Evolutionary conservation across 179 eudicot genomes (phyloP).

Genomic region (Carnegiea gigantea): DNA sequence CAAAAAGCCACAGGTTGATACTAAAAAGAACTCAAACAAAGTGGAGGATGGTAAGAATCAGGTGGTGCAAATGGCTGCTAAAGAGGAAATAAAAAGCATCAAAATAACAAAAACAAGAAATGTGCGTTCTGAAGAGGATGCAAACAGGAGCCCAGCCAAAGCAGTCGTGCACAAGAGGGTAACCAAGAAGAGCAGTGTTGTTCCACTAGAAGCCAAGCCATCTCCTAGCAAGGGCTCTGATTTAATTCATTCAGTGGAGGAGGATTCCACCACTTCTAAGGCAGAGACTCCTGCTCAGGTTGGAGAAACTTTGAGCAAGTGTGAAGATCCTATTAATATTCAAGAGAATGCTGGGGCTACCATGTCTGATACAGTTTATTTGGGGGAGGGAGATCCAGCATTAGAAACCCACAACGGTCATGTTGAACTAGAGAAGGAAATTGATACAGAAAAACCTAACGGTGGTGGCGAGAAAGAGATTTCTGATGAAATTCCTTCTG

Average conservation of each 20-base stretch:
- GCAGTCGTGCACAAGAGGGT: slow-evolving; percentile 63
- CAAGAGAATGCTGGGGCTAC: slow-evolving; percentile 38
- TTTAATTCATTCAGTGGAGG: slow-evolving; percentile 31
- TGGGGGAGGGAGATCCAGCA: slow-evolving; percentile 28
- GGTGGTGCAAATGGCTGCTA: slow-evolving; percentile 15
- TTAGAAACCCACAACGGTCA: slow-evolving; percentile 24
- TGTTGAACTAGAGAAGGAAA: slow-evolving; percentile 35
- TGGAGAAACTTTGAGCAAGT: slow-evolving; percentile 37
- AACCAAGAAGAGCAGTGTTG: slow-evolving; percentile 87
- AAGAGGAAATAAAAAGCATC: slow-evolving; percentile 3
- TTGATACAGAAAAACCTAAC: slow-evolving; percentile 26
- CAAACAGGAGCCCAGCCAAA: slow-evolving; percentile 36
- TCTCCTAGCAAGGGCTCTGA: slow-evolving; percentile 64
- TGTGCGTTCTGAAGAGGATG: slow-evolving; percentile 23
- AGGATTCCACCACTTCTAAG: slow-evolving; percentile 38
- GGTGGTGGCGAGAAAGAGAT: slow-evolving; percentile 29
- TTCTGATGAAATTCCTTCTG: slow-evolving; percentile 27
- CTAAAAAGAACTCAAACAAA: slow-evolving; percentile 43
- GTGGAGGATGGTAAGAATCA: slow-evolving; percentile 50
- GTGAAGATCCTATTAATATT: slow-evolving; percentile 33
- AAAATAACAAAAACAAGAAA: slow-evolving; percentile 49
- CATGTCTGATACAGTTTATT: slow-evolving; percentile 33
- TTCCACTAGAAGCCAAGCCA: slow-evolving; percentile 86
- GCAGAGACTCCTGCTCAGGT: slow-evolving; percentile 38
- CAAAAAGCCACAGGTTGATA: slow-evolving; percentile 46